Evolutionary conservation across 2,329 filamentous ascomycete species (phyloP), one percentile per base, ranked within the genome.

Genomic region (Ambrosiella cleistominuta): DNA sequence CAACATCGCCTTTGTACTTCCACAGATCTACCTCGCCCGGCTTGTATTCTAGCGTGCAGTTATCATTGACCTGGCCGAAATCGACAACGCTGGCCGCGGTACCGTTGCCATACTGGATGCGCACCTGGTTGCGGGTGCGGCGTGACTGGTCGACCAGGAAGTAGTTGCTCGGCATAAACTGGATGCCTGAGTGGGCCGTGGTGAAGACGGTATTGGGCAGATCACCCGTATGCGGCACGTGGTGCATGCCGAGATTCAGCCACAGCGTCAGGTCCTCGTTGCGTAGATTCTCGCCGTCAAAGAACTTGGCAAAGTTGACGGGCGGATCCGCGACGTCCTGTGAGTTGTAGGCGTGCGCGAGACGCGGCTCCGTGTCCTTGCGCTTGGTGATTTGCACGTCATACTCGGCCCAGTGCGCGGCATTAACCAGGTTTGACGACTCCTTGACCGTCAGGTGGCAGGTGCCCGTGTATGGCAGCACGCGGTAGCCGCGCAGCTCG

Each of bases 221-320:
- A 15, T 65, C 65, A 51, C 63, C 64, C 1, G 75, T 74, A 63
- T 77, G 72, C 8, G 77, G 74, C n/a, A 79, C 66, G 63, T 81
- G 78, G 63, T 81, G 76, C 73, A 77, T 80, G 13, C 78, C 78
- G 7, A 72, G 63, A 61, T 71, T 80, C 60, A 80, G 70, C 71
- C 74, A 80, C 11, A 79, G 57, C 2, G 79, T 75, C 9, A 76
- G 75, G 27, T 63, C 62, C n/a, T 61, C 58, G 11, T 61, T 54
- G 50, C 59, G 56, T 7, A 63, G 56, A 35, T 19, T 49, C 59
- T 62, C 62, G 53, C 62, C 61, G 39, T 63, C 61, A 19, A 75
- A 70, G 62, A 75, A 75, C 53, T 70, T 70, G 38, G 63, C 63
- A 63, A 77, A 77, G 62, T 76, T 69, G 5, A 76, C 66, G 4